Base-by-base conservation (phyloP, 2,329 filamentous ascomycete genomes). In the Thelonectria discophora region DNA sequence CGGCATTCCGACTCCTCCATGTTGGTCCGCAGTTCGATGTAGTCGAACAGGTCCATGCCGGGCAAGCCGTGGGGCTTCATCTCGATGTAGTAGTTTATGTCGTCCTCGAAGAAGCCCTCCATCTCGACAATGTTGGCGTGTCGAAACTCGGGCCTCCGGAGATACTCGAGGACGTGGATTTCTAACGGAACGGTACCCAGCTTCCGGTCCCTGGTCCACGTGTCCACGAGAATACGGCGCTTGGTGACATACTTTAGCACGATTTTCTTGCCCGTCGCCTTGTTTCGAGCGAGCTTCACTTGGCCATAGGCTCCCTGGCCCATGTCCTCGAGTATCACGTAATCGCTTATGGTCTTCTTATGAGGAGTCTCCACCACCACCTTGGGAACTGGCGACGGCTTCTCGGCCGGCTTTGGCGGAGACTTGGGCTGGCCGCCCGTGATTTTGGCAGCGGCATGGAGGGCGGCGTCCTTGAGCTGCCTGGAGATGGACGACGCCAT, bases 191-290 rank as follows among this genome's bases (percentile, higher is more conserved):
- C 95, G 0, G 95, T 99, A 15, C 95, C 95, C 12, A 99, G 85
- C 56, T 91, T 88, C 47, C 95, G 89, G 78, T 99, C 95, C 59
- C 95, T 88, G 32, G 94, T 98, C 95, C 95, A 99, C 0, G 95
- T 99, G 78, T 99, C 95, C 64, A 99, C 94, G 13, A 99, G 85
- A 75, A 99, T 99, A 46, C 94, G 91, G 61, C 92, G 89, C 79
- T 99, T 99, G 5, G 95, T 98, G 51, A 99, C 95, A 75, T 97
- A 99, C 77, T 99, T 99, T 73, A 99, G 85, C 18, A 99, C 94
- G 65, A 96, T 91, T 77, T 96, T 97, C 75, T 90, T 91, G 54
- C 86, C 87, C 53, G 85, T 87, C 71, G 89, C 88, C 79, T 94
- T 96, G 79, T 95, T 91, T 30, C 94, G 88, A 54, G 92, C 94